Evolutionary conservation across 768 basidiomycete species (phyloP).

Genomic region (Leccinellum luteum): DNA sequence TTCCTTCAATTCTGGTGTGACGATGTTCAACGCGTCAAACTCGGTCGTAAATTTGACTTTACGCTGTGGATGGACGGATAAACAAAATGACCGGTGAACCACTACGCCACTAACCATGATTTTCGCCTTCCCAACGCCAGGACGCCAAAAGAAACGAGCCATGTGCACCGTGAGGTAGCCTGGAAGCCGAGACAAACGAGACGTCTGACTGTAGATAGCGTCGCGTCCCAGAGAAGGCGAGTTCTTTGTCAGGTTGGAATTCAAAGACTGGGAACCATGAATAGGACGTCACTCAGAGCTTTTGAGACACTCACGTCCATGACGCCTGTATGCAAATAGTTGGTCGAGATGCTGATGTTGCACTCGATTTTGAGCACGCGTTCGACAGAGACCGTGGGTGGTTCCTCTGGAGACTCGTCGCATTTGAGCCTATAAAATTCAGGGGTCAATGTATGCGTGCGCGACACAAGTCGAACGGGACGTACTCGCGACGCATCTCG

Average conservation of each 20-base stretch:
- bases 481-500: constrained; percentile 67
- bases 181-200: constrained; percentile 81
- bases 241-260: constrained; percentile 81
- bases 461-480: background rate
- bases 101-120: constrained; percentile 68
- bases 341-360: constrained; percentile 84
- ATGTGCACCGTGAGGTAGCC: constrained; percentile 86
- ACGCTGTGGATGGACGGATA: constrained; percentile 42
- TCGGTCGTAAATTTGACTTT: constrained; percentile 93
- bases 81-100: background rate
- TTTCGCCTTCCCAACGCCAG: constrained; percentile 93
- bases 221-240: constrained; percentile 78
- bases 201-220: constrained; percentile 77
- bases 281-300: constrained; percentile 5
- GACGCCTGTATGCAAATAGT: constrained; percentile 87
- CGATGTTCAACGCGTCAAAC: constrained; percentile 81
- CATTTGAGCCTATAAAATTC: constrained; percentile 59
- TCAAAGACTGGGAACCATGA: constrained; percentile 60
- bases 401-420: constrained; percentile 81
- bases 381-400: constrained; percentile 59
- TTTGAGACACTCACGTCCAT: constrained; percentile 53
- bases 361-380: constrained; percentile 87
- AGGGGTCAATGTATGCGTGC: constrained; percentile 22
- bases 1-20: constrained; percentile 71
- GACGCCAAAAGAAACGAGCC: constrained; percentile 94